Percentiles rank a stretch among this genome's conserved stretches.
These are phyloP conservation scores for Euphorbia celastroides DNA, from an alignment of 441 rosid species.

Conservation along the genomic window DNA sequence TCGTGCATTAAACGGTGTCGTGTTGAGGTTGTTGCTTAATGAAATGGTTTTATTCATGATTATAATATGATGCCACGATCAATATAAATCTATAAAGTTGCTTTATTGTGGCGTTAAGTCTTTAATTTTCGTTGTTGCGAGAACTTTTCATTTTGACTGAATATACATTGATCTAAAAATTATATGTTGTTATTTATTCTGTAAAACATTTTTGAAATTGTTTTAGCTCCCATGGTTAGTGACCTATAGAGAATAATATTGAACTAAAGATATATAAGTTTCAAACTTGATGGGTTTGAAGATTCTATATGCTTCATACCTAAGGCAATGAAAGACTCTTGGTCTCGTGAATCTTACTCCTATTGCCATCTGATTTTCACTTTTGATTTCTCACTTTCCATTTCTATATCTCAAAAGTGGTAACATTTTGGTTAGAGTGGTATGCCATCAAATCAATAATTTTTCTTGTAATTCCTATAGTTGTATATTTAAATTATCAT, in stretches of 20 bases:
- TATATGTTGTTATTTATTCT: not conserved
- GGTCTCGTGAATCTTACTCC: not conserved
- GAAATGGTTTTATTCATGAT: too few relatives aligned
- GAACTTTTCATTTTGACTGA: not conserved
- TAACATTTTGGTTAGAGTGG: not conserved
- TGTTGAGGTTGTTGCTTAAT: too few relatives aligned
- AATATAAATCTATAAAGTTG: too few relatives aligned
- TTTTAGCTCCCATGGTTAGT: not conserved
- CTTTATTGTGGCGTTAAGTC: too few relatives aligned
- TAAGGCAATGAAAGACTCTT: not conserved
- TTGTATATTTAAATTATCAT: too few relatives aligned
- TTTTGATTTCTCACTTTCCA: not conserved
- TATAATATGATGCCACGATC: too few relatives aligned
- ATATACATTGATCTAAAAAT: not conserved
- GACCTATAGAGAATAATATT: not conserved
- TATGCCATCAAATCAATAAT: too few relatives aligned
- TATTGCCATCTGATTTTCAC: not conserved
- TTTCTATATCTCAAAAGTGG: not conserved
- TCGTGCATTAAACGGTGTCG: too few relatives aligned
- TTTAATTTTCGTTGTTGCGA: too few relatives aligned
- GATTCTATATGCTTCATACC: not conserved
- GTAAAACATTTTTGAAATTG: not conserved
- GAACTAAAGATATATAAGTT: not conserved
- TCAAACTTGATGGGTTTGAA: not conserved
- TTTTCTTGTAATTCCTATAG: too few relatives aligned